A percentile compares a stretch with the other conserved stretches of the same genome.
Conservation (phyloP, 2,329 filamentous ascomycete species). For the Hypoxylon sp. region DNA sequence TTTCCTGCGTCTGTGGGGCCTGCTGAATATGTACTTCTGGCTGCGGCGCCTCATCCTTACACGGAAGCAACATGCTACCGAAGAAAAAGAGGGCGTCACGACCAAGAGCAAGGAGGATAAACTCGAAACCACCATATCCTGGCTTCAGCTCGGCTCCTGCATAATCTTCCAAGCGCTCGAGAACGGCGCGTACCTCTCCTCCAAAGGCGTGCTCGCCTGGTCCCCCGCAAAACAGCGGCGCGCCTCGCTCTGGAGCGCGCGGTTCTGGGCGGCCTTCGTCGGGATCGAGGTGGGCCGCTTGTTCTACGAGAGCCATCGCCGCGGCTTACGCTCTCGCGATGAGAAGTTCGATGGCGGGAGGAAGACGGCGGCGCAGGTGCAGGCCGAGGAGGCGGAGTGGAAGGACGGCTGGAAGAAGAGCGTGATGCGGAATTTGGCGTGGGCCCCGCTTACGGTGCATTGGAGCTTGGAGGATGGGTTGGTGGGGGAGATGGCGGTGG, state of each 20-base stretch:
- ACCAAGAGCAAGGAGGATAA: conserved; percentile 57
- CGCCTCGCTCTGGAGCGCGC: conserved; percentile 79
- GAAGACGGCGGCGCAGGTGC: conserved; percentile 56
- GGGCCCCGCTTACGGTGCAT: conserved; percentile 86
- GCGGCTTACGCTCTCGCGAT: conserved; percentile 52
- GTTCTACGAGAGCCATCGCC: conserved; percentile 62
- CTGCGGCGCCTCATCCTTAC: conserved; percentile 65
- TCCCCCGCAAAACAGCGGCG: conserved; percentile 68
- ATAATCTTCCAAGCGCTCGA: conserved; percentile 83
- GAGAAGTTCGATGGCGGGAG: conserved; percentile 60
- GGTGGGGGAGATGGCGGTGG: conserved; percentile 71
- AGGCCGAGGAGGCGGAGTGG: conserved; percentile 60
- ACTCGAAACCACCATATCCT: conserved; percentile 68
- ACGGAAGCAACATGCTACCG: conserved; percentile 53
- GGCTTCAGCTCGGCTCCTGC: conserved; percentile 77
- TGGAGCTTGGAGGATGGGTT: conserved; percentile 81
- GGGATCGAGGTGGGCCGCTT: conserved; percentile 81
- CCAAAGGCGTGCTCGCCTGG: conserved; percentile 78
- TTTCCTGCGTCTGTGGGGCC: conserved; percentile 81
- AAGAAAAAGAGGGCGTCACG: conserved; percentile 49
- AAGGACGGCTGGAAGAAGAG: conserved; percentile 72
- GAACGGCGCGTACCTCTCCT: conserved; percentile 83
- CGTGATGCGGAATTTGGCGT: conserved; percentile 78
- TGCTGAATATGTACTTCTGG: conserved; percentile 81
- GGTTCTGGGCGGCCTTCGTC: conserved; percentile 86